Evolutionary conservation across 2,329 filamentous ascomycete genomes (phyloP).

Genomic region (Dryadomyces quercus-mongolicae): DNA sequence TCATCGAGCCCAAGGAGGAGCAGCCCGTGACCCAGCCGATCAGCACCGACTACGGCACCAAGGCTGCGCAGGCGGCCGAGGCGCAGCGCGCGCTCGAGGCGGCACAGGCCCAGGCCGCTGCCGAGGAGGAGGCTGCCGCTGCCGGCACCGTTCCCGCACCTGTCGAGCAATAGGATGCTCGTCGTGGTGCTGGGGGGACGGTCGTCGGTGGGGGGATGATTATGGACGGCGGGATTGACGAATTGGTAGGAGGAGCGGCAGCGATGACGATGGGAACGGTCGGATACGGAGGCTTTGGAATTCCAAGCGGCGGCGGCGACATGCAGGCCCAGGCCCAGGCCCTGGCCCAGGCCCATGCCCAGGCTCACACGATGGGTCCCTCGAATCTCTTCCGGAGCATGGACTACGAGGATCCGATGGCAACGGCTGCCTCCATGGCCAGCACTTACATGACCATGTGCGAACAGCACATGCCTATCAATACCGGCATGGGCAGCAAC

Average conservation of each 20-base stretch:
- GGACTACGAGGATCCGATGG: background rate
- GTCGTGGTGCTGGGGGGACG: conserved; percentile 4
- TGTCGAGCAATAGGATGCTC: conserved; percentile 30
- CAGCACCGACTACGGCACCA: conserved; percentile 97
- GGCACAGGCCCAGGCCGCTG: conserved; percentile 15
- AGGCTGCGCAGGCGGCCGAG: conserved; percentile 57
- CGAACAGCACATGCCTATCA: background rate
- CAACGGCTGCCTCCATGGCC: background rate
- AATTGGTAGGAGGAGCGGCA: background rate
- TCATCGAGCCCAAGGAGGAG: conserved; percentile 99
- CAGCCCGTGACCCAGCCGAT: conserved; percentile 86
- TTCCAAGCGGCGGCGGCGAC: background rate
- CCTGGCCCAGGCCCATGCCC: background rate
- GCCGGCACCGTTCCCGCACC: conserved; percentile 40
- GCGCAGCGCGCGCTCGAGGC: conserved; percentile 44
- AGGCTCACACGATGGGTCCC: background rate
- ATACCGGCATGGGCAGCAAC: background rate
- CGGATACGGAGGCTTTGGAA: background rate
- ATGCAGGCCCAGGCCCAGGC: background rate
- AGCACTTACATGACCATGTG: background rate
- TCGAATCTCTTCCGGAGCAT: background rate
- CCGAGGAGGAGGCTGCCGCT: conserved; percentile 44
- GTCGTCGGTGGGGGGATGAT: background rate
- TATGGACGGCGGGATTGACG: background rate
- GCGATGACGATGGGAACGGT: background rate